phyloP scores from a whole-genome alignment of 2,329 filamentous ascomycete species.

The Nigrospora osmanthi region DNA sequence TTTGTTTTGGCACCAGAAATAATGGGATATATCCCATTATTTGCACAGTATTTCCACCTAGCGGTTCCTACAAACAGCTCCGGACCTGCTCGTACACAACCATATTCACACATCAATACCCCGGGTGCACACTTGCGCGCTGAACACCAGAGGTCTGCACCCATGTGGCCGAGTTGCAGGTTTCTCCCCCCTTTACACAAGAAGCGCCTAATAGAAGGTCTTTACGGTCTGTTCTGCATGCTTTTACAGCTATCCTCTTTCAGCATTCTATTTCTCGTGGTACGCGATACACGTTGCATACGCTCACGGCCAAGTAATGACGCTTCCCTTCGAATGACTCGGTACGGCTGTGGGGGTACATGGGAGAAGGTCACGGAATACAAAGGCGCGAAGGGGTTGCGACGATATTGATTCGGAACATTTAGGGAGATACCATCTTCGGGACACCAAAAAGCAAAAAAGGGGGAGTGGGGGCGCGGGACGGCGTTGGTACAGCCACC shows the following conservation, averaged over 20 bases:
- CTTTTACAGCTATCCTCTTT: neutral
- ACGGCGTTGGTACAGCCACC: no score
- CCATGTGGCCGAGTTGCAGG: neutral
- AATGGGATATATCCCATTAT: no score
- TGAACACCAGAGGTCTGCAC: neutral
- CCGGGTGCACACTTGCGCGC: no score
- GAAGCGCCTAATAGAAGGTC: conserved; percentile 1
- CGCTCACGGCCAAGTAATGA: neutral
- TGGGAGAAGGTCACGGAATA: neutral
- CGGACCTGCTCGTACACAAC: no score
- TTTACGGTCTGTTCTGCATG: conserved; percentile 1
- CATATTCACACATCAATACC: no score
- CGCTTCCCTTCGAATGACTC: neutral
- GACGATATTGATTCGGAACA: no score
- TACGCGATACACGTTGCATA: neutral
- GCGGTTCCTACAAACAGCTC: no score
- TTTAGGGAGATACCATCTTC: no score
- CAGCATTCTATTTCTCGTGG: neutral
- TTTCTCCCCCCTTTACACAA: neutral
- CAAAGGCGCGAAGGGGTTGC: neutral
- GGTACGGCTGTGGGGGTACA: neutral
- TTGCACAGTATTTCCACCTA: no score
- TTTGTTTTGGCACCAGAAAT: no score
- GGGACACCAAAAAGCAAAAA: no score
- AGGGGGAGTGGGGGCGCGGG: no score